These are phyloP conservation scores for Westerdykella sp. DNA, from an alignment of 2,329 filamentous ascomycete genomes.

Conservation along the genomic window DNA sequence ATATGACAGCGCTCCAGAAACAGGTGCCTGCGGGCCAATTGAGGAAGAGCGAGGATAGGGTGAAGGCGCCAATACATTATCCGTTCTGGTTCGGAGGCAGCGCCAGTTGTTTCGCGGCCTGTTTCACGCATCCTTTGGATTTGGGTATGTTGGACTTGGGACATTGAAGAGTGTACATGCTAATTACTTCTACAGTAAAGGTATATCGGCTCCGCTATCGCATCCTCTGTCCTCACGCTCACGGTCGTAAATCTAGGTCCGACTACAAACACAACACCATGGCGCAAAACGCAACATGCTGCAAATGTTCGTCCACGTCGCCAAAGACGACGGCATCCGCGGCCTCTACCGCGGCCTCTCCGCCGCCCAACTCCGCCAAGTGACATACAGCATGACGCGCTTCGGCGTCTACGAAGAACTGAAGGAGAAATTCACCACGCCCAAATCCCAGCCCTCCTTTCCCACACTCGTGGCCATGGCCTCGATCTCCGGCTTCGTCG, in stretches of 20 bases:
- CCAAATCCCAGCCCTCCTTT: constrained; percentile 56
- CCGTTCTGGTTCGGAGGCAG: constrained; percentile 88
- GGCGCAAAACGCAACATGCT: constrained; percentile 71
- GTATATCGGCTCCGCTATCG: constrained; percentile 21
- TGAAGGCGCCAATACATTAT: constrained; percentile 41
- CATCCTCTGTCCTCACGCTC: constrained; percentile 1
- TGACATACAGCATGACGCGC: constrained; percentile 89
- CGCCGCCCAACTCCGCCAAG: constrained; percentile 84
- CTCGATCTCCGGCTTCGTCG: constrained; percentile 74
- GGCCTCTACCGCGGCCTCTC: constrained; percentile 90
- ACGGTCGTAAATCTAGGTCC: constrained; percentile 54
- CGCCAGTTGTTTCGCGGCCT: constrained; percentile 84
- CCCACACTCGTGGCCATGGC: constrained; percentile 76
- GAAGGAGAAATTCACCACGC: constrained; percentile 61
- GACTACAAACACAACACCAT: constrained; percentile 75
- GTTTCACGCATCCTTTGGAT: constrained; percentile 89
- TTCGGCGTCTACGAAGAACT: constrained; percentile 96
- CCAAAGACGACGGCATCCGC: constrained; percentile 65
- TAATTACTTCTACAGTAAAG: constrained; percentile 39
- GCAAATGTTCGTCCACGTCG: constrained; percentile 76
- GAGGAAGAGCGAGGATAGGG: constrained; percentile 40
- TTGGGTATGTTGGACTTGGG: constrained; percentile 56
- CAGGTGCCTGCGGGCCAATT: constrained; percentile 26
- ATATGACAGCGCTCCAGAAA: constrained; percentile 39
- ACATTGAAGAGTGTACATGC: constrained; percentile 7